A percentile compares a stretch with the other conserved stretches of the same genome.
Evolutionary conservation across 345 rosid species (phyloP).

Genomic region (Boechera stricta): DNA sequence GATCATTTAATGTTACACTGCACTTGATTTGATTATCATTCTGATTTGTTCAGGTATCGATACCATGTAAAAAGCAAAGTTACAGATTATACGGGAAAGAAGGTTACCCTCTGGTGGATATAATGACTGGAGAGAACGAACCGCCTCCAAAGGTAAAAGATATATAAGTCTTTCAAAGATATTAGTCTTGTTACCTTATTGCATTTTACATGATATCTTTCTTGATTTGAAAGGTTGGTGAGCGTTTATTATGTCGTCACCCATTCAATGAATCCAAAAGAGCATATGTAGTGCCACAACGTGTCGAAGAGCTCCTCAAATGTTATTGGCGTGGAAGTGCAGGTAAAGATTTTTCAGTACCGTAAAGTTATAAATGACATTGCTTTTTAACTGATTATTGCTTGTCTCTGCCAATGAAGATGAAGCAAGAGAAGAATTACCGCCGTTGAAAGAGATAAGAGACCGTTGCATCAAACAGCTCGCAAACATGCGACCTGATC

Average conservation of each 20-base stretch:
- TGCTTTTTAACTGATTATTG: neutral
- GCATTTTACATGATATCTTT: neutral
- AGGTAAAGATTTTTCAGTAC: constrained; percentile 49
- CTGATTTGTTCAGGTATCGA: constrained; percentile 65
- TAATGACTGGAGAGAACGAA: constrained; percentile 93
- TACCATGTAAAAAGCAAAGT: constrained; percentile 87
- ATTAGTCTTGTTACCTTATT: constrained; percentile 1
- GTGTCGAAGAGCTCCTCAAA: constrained; percentile 83
- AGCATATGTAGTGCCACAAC: constrained; percentile 92
- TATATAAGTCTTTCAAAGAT: neutral
- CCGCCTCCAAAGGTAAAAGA: constrained; percentile 72
- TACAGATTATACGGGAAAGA: constrained; percentile 87
- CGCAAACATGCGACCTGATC: constrained; percentile 89
- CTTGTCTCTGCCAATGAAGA: constrained; percentile 42
- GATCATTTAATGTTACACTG: neutral
- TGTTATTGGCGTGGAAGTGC: constrained; percentile 94
- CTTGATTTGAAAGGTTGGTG: constrained; percentile 63
- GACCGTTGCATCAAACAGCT: constrained; percentile 86
- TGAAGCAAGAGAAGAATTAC: constrained; percentile 70
- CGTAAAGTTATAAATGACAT: neutral
- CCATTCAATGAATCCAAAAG: constrained; percentile 96
- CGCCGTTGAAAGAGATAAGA: constrained; percentile 66
- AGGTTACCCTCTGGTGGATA: constrained; percentile 87
- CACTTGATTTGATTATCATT: constrained; percentile 17
- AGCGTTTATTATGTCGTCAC: constrained; percentile 88